These are phyloP conservation scores for Lecanicillium sp. DNA, from an alignment of 2,329 filamentous ascomycete species.

Conservation along the genomic window DNA sequence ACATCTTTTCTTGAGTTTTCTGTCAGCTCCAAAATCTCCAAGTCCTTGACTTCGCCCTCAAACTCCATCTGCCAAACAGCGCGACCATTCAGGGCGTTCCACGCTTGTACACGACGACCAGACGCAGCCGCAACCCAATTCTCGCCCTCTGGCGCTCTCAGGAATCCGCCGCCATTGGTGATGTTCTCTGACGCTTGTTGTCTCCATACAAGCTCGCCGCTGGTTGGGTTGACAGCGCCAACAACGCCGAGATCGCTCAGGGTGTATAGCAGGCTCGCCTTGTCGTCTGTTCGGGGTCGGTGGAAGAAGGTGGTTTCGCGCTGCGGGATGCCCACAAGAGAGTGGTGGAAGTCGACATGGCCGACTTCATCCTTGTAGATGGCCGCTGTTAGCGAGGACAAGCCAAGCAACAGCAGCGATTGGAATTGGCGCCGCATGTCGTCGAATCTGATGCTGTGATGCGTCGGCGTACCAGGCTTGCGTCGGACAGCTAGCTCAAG, in stretches of 20 bases:
- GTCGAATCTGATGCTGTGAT: conserved; percentile 2
- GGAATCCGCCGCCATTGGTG: conserved; percentile 38
- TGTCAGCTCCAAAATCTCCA: conserved; percentile 70
- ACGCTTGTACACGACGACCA: conserved; percentile 63
- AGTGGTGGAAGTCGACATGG: conserved; percentile 81
- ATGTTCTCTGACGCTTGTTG: conserved; percentile 56
- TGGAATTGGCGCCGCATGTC: conserved; percentile 28
- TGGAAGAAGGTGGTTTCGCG: conserved; percentile 90
- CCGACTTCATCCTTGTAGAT: conserved; percentile 88
- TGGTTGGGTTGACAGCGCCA: conserved; percentile 82
- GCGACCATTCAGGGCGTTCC: conserved; percentile 76
- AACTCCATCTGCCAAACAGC: conserved; percentile 66
- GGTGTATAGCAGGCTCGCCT: conserved; percentile 85
- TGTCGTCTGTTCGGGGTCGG: conserved; percentile 70
- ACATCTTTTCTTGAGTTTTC: conserved; percentile 60
- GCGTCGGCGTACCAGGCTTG: conserved; percentile 2
- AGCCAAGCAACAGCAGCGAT: conserved; percentile 28
- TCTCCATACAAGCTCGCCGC: conserved; percentile 78
- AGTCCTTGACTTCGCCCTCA: conserved; percentile 50
- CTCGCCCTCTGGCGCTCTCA: conserved; percentile 72
- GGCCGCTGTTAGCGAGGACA: conserved; percentile 42
- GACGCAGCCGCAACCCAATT: conserved; percentile 68
- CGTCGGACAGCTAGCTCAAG: too few species aligned
- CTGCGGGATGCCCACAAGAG: conserved; percentile 76
- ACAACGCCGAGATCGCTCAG: conserved; percentile 76